Base-by-base conservation (phyloP, 805 yeast species). In the Candida hungchunana region DNA sequence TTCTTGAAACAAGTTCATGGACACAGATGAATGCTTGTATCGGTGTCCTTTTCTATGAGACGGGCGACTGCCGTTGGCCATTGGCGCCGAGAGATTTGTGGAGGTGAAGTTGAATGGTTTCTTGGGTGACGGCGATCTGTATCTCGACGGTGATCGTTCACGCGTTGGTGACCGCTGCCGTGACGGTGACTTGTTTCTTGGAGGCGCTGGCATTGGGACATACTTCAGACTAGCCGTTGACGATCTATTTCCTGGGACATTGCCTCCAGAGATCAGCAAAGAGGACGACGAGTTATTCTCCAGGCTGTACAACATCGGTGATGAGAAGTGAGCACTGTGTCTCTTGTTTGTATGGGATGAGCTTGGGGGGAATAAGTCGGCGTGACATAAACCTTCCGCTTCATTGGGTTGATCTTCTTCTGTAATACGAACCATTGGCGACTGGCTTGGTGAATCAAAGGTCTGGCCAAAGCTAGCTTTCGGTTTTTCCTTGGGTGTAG, bases 1-100 rank as follows among this genome's bases (percentile, higher is more conserved):
- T 53, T 90, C 97, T 59, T 86, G 96, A 57, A 93, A 90, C 56
- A 90, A 73, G 58, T 90, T 89, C 93, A 90, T 83, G 5, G 96
- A 87, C 6, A 90, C 96, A 7, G 96, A 88, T 3, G 97, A 88
- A 59, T 90, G 97, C 57, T 90, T 90, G 57, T 90, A 90, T 48
- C 90, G 74, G 60, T 90, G 98, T 6, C 98, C 98, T 48, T 89
- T 78, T 67, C 98, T 79, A 50, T 79, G 85, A 0, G 83, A 78
- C 1, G 87, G 75, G 51, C 66, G 55, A n/a, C 57, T 51, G 34
- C 55, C 53, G 22, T 64, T 59, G 20, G 44, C 41, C 9, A 55
- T 48, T 34, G 37, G 55, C 18, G 35, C 56, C 8, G 41, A 57
- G 37, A 62, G 48, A 43, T 64, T 71, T 40, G 74, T 72, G 7